Evolutionary conservation across 805 yeast genomes (phyloP).

Genomic region (Candida vartiovaarae): DNA sequence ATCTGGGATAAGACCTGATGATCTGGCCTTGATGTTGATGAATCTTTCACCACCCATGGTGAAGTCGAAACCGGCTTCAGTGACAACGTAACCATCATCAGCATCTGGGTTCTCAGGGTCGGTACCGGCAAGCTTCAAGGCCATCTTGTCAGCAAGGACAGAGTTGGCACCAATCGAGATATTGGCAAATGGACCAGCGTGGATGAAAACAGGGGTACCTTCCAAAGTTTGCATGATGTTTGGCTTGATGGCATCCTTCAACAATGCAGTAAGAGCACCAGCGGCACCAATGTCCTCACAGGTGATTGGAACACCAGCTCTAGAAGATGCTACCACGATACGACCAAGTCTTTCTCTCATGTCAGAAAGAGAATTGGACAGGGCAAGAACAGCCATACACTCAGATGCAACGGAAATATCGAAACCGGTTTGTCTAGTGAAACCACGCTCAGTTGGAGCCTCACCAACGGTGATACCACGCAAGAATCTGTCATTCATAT

Average conservation of each 20-base stretch:
- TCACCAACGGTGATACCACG: slow-evolving; percentile 75
- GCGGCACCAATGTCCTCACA: slow-evolving; percentile 83
- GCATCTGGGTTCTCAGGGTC: slow-evolving; percentile 34
- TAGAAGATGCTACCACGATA: slow-evolving; percentile 67
- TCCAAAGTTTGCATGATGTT: slow-evolving; percentile 83
- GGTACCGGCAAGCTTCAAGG: slow-evolving; percentile 72
- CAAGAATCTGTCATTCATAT: slow-evolving; percentile 73
- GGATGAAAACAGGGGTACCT: slow-evolving; percentile 83
- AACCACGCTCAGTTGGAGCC: slow-evolving; percentile 75
- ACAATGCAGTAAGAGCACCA: slow-evolving; percentile 76
- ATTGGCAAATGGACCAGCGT: slow-evolving; percentile 87
- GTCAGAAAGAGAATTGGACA: slow-evolving; percentile 62
- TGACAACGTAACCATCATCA: slow-evolving; percentile 68
- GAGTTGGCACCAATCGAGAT: slow-evolving; percentile 84
- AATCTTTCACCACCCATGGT: slow-evolving; percentile 92
- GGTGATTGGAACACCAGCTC: slow-evolving; percentile 65
- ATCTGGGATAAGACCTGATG: slow-evolving; percentile 75
- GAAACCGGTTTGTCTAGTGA: slow-evolving; percentile 67
- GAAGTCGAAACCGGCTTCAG: slow-evolving; percentile 87
- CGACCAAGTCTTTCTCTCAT: slow-evolving; percentile 68
- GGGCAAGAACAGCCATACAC: slow-evolving; percentile 78
- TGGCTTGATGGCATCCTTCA: slow-evolving; percentile 80
- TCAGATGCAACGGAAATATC: slow-evolving; percentile 84
- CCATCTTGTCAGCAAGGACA: slow-evolving; percentile 73
- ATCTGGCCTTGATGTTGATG: slow-evolving; percentile 73